phyloP scores from a whole-genome alignment of 2,329 filamentous ascomycete genomes.

The Pseudopithomyces maydicus region DNA sequence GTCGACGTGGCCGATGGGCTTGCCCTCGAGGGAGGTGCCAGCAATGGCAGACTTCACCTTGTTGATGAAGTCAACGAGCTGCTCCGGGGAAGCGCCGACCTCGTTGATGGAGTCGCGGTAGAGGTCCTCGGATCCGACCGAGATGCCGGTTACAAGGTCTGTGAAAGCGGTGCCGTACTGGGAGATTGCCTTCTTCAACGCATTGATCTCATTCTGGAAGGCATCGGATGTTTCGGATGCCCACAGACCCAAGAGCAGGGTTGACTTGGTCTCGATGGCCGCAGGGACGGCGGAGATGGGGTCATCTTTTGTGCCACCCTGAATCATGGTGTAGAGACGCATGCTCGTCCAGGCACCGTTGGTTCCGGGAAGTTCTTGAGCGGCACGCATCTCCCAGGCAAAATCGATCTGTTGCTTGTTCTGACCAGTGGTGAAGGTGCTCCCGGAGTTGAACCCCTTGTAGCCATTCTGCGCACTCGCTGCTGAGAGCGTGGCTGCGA shows the following conservation, averaged over 20 bases:
- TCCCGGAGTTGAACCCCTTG: constrained; percentile 74
- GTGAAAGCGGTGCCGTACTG: constrained; percentile 70
- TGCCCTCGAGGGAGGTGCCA: constrained; percentile 62
- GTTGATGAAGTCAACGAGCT: constrained; percentile 71
- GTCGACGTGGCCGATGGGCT: constrained; percentile 80
- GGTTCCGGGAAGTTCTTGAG: constrained; percentile 67
- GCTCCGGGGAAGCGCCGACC: constrained; percentile 64
- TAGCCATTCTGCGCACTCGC: neutral
- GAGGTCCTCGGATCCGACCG: constrained; percentile 80
- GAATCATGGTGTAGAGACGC: constrained; percentile 74
- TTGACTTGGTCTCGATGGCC: constrained; percentile 77
- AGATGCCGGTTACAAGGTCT: constrained; percentile 75
- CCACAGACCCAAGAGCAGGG: constrained; percentile 83
- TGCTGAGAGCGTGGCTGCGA: neutral
- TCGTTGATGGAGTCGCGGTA: constrained; percentile 65
- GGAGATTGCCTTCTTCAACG: constrained; percentile 69
- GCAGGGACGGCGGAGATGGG: constrained; percentile 59
- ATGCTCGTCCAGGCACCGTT: constrained; percentile 67
- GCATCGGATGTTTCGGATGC: constrained; percentile 66
- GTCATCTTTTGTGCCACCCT: constrained; percentile 65
- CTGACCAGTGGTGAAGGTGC: constrained; percentile 63
- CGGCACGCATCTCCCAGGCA: constrained; percentile 69
- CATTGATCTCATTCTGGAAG: constrained; percentile 74
- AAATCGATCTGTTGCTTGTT: constrained; percentile 68
- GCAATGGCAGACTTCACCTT: constrained; percentile 67